Evolutionary conservation across 352 stramenopile species (phyloP).

Genomic region (Phytopythium montanum): DNA sequence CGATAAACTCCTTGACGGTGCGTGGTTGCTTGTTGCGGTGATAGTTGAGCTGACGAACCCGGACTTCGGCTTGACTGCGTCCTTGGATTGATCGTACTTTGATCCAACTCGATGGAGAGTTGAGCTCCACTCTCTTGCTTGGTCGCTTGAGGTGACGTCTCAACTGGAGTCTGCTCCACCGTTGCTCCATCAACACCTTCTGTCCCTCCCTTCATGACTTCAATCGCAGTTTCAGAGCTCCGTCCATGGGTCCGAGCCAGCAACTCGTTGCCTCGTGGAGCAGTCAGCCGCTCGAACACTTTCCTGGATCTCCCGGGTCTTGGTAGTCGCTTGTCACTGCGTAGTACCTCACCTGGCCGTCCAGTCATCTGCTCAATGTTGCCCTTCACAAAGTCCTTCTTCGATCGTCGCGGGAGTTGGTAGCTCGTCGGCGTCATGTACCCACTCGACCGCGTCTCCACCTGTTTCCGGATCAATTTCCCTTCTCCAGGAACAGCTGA

Average conservation of each 20-base stretch:
- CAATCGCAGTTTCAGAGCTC: neutral
- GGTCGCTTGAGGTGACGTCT: neutral
- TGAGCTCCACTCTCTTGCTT: neutral
- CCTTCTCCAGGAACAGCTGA: too few species aligned
- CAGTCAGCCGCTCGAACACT: conserved; percentile 45
- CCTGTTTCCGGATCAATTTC: neutral
- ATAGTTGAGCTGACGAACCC: neutral
- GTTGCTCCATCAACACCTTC: too few species aligned
- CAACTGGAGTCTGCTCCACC: neutral
- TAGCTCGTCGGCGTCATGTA: conserved; percentile 13
- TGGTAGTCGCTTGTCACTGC: neutral
- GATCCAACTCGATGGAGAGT: neutral
- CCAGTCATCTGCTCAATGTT: conserved; percentile 57
- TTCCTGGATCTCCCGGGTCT: conserved; percentile 10
- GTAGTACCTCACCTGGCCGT: conserved; percentile 5
- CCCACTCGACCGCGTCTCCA: conserved; percentile 17
- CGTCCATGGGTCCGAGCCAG: conserved; percentile 3
- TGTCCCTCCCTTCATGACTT: neutral
- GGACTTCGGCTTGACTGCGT: neutral
- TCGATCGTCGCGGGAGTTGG: conserved; percentile 4
- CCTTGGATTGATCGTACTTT: neutral
- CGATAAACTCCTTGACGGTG: neutral
- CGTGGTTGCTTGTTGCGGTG: neutral
- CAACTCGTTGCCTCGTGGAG: conserved; percentile 17
- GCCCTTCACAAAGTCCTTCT: conserved; percentile 51